Base-by-base conservation (phyloP, 108 stramenopile species). In the Asterionellopsis glacialis region DNA sequence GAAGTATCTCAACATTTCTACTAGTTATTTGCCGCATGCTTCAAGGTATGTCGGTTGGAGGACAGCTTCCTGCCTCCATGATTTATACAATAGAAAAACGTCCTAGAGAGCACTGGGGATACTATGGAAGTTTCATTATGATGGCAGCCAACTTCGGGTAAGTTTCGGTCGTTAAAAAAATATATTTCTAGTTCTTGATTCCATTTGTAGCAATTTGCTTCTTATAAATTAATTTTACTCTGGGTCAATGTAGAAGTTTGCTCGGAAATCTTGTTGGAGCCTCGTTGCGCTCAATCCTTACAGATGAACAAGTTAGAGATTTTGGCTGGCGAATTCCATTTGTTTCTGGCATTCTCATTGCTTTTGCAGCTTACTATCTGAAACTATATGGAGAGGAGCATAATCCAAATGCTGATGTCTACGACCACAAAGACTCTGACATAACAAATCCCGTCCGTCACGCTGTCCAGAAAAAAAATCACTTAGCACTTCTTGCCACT, bases 271-370 rank as follows among this genome's bases (percentile, higher is more conserved):
- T 85, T 19, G 63, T 79, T 14, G 83, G 82, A 22, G 78, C 68
- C 12, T 24, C 76, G 19, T 43, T 88, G 40, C 72, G 87, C 9
- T 25, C 64, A 14, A 11, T 77, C n/a, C 67, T 86, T 7, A 80
- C 76, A 13, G 72, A 83, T 9, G 74, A 83, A 49, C 79, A 82
- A 59, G 61, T 89, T 0, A 15, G 66, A 15, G 13, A 28, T 1
- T 89, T 74, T 74, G 87, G 84, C 11, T 89, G 87, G 87, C 60
- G 87, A 0, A 39, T 89, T 1, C 87, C 87, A 1, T 89, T 89
- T 54, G 61, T 89, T 23, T 75, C 76, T 9, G 87, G 87, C 15
- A 78, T 89, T 26, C n/a, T 81, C 1, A 80, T 85, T 45, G 76
- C 72, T 1, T 45, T 73, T 24, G 75, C 73, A 4, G 82, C 75